A percentile compares a stretch with the other conserved stretches of the same genome.
Conservation (phyloP, 148 eudicot genomes). For the Rhododendron williamsianum region DNA sequence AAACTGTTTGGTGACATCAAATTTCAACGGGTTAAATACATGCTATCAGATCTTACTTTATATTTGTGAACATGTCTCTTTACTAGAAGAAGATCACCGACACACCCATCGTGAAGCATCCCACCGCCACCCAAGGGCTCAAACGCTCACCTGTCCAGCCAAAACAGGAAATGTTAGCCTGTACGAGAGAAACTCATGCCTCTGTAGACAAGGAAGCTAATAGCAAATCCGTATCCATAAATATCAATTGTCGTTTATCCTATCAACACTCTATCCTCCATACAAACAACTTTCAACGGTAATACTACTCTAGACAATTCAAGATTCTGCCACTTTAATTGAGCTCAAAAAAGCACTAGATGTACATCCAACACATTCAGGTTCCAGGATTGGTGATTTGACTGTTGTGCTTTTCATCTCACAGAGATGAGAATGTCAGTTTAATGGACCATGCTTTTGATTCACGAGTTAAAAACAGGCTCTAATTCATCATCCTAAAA, state of each 20-base stretch:
- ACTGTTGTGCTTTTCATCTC: background rate
- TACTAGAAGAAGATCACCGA: conserved; percentile 76
- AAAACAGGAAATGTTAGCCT: background rate
- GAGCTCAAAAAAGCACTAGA: background rate
- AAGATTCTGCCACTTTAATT: background rate
- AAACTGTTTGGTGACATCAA: background rate
- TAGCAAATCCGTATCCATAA: background rate
- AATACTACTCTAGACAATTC: background rate
- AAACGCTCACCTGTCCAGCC: conserved; percentile 67
- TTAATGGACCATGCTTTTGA: background rate
- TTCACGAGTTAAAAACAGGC: background rate
- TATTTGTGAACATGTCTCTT: background rate
- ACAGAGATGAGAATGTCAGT: background rate
- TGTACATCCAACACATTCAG: background rate
- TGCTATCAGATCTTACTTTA: background rate
- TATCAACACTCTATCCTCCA: background rate
- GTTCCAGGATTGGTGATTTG: background rate
- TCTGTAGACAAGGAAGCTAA: background rate
- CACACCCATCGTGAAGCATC: conserved; percentile 80
- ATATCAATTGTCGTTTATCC: background rate
- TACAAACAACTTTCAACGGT: background rate
- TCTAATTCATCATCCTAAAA: background rate
- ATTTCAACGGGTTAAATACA: background rate
- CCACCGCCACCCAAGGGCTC: conserved; percentile 86
- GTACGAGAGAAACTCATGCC: background rate